phyloP scores from a whole-genome alignment of 331 rosid species.

The Malus hybrid region DNA sequence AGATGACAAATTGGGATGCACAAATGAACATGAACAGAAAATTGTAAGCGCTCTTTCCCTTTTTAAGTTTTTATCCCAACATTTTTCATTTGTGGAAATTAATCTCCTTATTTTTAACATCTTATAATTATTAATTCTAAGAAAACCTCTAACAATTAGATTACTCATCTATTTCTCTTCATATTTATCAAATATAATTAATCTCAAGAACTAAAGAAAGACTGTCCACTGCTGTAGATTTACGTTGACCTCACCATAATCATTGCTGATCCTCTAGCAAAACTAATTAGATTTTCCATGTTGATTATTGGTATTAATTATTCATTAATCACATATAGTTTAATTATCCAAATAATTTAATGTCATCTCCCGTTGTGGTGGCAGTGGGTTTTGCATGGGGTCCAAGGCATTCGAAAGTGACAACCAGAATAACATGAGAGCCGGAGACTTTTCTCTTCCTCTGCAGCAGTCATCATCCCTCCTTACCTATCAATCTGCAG shows the following conservation, averaged over 20 bases:
- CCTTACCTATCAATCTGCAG: constrained; percentile 27
- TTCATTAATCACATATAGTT: neutral
- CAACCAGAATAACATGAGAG: constrained; percentile 12
- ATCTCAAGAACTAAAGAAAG: neutral
- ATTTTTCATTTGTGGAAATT: neutral
- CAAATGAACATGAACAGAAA: constrained; percentile 26
- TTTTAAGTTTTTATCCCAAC: neutral
- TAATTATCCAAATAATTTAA: neutral
- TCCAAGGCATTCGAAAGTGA: constrained; percentile 30
- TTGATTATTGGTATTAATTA: neutral
- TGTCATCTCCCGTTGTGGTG: neutral
- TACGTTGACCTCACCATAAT: too few relatives aligned
- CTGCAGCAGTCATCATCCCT: constrained; percentile 6
- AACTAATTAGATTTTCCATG: neutral
- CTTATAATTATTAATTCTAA: too few relatives aligned
- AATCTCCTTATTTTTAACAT: neutral
- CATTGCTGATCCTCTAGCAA: neutral
- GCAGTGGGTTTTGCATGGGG: constrained; percentile 30
- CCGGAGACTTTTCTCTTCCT: constrained; percentile 28
- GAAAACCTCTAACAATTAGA: neutral
- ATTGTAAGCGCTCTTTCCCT: constrained; percentile 24
- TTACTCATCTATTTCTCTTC: neutral
- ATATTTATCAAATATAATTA: neutral
- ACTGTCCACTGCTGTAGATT: neutral
- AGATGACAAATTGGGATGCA: constrained; percentile 20